Conservation (phyloP, 1,284 basidiomycete species). For the Sanghuangporus baumii region DNA sequence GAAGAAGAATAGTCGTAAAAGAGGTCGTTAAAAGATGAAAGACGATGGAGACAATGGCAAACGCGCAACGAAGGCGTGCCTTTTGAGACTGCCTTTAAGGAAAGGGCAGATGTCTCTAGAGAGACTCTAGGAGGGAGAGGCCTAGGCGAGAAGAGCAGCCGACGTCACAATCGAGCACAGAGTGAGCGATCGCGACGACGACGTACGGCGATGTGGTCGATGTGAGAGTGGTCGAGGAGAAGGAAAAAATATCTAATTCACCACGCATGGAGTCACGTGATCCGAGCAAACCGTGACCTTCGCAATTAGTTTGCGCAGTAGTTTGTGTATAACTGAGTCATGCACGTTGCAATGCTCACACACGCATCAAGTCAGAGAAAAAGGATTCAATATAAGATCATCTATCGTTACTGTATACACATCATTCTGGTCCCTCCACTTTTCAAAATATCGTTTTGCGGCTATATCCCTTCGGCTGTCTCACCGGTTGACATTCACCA, state of each 20-base stretch:
- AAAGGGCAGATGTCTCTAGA: slow-evolving; percentile 4
- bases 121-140: slow-evolving; percentile 10
- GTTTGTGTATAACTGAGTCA: background rate
- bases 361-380: background rate
- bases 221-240: background rate
- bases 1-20: slow-evolving; percentile 38
- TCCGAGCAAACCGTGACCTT: background rate
- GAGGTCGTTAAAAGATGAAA: slow-evolving; percentile 32
- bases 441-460: background rate
- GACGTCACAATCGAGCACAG: slow-evolving; percentile 16
- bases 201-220: slow-evolving; percentile 9
- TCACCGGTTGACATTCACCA: slow-evolving; percentile 29
- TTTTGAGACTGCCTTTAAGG: slow-evolving; percentile 42
- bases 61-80: slow-evolving; percentile 91
- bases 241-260: background rate
- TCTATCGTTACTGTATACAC: background rate
- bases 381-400: background rate
- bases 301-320: background rate
- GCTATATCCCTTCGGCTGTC: background rate
- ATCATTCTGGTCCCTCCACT: background rate
- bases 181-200: slow-evolving; percentile 17
- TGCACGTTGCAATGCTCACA: background rate
- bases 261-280: background rate
- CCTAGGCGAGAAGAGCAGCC: background rate
- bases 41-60: slow-evolving; percentile 47